Evolutionary conservation across 2,329 filamentous ascomycete species (phyloP).

Genomic region (Exophiala sp.): DNA sequence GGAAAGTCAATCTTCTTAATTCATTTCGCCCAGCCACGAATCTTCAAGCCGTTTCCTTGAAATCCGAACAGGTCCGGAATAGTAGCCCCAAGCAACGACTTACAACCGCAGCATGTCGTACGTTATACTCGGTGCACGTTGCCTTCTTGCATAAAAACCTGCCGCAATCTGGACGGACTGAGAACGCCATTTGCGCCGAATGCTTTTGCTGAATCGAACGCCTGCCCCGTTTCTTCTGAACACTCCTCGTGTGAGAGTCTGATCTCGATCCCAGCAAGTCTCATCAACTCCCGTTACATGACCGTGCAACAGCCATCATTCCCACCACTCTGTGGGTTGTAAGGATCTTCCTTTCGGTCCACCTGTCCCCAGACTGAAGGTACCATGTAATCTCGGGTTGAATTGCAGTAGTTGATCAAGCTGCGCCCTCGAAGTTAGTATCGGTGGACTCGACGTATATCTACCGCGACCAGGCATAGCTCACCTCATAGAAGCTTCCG

Average conservation of each 20-base stretch:
- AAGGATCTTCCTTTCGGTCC: conserved; percentile 94
- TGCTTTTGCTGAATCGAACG: conserved; percentile 16
- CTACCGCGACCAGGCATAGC: conserved; percentile 30
- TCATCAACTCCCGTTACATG: conserved; percentile 57
- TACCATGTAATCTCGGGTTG: conserved; percentile 98
- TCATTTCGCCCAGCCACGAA: background rate
- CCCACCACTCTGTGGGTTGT: conserved; percentile 79
- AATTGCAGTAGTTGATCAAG: conserved; percentile 96
- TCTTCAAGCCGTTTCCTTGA: background rate
- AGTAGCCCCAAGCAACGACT: background rate
- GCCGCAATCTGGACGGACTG: conserved; percentile 7
- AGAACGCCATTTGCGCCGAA: conserved; percentile 52
- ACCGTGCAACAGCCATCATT: conserved; percentile 81
- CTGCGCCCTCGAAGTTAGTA: conserved; percentile 44
- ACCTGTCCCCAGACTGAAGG: conserved; percentile 93
- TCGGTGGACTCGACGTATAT: background rate
- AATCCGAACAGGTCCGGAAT: conserved; percentile 7
- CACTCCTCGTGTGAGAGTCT: conserved; percentile 2
- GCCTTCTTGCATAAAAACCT: conserved; percentile 15
- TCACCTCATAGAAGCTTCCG: conserved; percentile 82
- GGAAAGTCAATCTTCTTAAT: background rate
- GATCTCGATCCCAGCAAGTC: background rate
- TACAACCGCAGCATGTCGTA: conserved; percentile 3
- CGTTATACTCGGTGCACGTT: conserved; percentile 8
- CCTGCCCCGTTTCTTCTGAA: conserved; percentile 1